These are phyloP conservation scores for Hygrocybe coccinea DNA, from an alignment of 768 basidiomycete genomes.

Conservation along the genomic window DNA sequence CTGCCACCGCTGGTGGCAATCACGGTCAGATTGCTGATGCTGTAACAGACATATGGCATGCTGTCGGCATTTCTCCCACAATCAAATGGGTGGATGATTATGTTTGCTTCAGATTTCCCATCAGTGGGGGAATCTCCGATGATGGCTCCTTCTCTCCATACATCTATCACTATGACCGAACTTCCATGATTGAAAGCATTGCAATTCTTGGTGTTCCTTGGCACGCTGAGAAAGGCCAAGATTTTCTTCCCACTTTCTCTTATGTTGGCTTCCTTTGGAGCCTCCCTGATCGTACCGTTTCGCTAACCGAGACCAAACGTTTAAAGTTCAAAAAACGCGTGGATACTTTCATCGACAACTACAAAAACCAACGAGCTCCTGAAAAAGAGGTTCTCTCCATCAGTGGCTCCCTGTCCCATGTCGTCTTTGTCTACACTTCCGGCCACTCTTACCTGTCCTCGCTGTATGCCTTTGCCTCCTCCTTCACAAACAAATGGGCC, in stretches of 20 bases:
- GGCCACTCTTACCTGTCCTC: slow-evolving; percentile 8
- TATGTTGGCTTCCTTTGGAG: slow-evolving; percentile 33
- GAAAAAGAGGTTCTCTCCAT: no score
- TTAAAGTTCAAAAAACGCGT: slow-evolving; percentile 17
- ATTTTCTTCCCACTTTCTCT: slow-evolving; percentile 13
- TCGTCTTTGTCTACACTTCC: slow-evolving; percentile 16
- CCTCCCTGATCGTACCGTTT: slow-evolving; percentile 19
- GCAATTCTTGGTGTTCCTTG: slow-evolving; percentile 20
- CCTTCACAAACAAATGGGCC: slow-evolving; percentile 5
- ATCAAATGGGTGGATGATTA: slow-evolving; percentile 32
- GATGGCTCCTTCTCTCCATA: slow-evolving; percentile 15
- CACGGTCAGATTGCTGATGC: slow-evolving; percentile 25
- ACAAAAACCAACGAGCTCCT: slow-evolving; percentile 11
- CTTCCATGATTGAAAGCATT: slow-evolving; percentile 9
- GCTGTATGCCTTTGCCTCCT: slow-evolving; percentile 9
- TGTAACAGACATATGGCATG: slow-evolving; percentile 21
- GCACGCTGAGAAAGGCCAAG: slow-evolving; percentile 19
- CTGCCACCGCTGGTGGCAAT: slow-evolving; percentile 19
- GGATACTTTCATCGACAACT: slow-evolving; percentile 7
- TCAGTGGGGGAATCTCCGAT: slow-evolving; percentile 15
- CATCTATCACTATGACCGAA: slow-evolving; percentile 16
- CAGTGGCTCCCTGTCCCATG: slow-evolving; percentile 18
- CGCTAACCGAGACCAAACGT: slow-evolving; percentile 25
- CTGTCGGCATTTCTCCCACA: slow-evolving; percentile 10
- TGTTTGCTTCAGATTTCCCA: slow-evolving; percentile 20